A percentile compares a stretch with the other conserved stretches of the same genome.
These are phyloP conservation scores for Tylopilus intermedius DNA, from an alignment of 768 basidiomycete species.

Conservation along the genomic window DNA sequence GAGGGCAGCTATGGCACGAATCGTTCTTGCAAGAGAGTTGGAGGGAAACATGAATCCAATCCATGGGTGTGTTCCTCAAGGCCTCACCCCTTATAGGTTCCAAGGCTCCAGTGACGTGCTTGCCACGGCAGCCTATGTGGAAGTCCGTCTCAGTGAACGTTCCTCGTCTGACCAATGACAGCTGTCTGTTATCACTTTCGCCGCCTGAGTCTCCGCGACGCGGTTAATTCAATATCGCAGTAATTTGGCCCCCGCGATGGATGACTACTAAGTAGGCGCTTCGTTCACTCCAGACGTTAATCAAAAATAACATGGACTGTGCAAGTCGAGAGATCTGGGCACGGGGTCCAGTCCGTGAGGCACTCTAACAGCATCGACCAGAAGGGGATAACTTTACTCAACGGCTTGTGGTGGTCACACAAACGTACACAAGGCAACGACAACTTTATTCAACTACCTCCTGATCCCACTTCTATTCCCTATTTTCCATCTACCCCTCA, in stretches of 20 bases:
- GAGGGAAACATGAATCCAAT: not conserved
- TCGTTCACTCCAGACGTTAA: not conserved
- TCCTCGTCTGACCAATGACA: slow-evolving; percentile 8
- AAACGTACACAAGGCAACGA: not conserved
- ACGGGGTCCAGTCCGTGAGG: not conserved
- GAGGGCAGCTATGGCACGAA: slow-evolving; percentile 5
- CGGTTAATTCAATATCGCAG: not conserved
- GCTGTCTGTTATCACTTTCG: not conserved
- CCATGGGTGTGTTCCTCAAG: too few relatives aligned
- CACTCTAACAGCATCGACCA: not conserved
- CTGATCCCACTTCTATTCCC: not conserved
- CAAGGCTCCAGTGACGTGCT: not conserved
- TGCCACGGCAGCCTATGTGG: not conserved
- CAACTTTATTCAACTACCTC: not conserved
- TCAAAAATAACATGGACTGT: not conserved
- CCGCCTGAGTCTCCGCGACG: not conserved
- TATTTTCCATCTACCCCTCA: not conserved
- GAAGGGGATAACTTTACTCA: not conserved
- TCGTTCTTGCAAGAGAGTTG: slow-evolving; percentile 5
- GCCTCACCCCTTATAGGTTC: slow-evolving; percentile 3
- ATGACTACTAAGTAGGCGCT: too few relatives aligned
- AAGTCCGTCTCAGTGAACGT: slow-evolving; percentile 7
- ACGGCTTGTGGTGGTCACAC: not conserved
- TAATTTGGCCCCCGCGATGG: not conserved
- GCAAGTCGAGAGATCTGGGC: not conserved